phyloP scores from a whole-genome alignment of 768 basidiomycete species.

The Suillus tomentosus region DNA sequence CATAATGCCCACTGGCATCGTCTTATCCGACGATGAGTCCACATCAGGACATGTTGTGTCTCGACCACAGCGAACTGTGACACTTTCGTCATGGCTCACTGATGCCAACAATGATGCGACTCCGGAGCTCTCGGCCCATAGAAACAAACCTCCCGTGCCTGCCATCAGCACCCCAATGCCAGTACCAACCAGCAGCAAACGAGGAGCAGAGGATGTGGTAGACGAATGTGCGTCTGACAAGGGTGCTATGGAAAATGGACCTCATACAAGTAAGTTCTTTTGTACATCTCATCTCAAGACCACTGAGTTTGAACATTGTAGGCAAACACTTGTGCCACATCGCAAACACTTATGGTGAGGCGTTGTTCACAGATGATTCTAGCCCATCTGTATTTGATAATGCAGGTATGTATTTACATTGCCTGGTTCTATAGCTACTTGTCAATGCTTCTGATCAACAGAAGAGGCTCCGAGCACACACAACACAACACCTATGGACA shows the following conservation, averaged over 20 bases:
- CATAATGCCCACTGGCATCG: background rate
- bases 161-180: background rate
- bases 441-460: background rate
- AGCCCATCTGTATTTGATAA: background rate
- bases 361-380: background rate
- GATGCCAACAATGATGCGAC: background rate
- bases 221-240: background rate
- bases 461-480: background rate
- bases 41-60: background rate
- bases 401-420: background rate
- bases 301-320: background rate
- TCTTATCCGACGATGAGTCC: background rate
- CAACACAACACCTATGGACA: slow-evolving; percentile 2
- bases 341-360: background rate
- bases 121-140: background rate
- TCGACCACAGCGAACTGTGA: too few species aligned
- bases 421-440: background rate
- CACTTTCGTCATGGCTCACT: background rate
- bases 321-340: background rate
- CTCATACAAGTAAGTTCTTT: background rate
- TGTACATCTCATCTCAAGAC: background rate
- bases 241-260: background rate
- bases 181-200: background rate
- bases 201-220: background rate
- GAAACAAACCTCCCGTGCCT: background rate